A percentile compares a stretch with the other conserved stretches of the same genome.
These are phyloP conservation scores for Pythium dissotocum DNA, from an alignment of 352 stramenopile species.

Conservation along the genomic window DNA sequence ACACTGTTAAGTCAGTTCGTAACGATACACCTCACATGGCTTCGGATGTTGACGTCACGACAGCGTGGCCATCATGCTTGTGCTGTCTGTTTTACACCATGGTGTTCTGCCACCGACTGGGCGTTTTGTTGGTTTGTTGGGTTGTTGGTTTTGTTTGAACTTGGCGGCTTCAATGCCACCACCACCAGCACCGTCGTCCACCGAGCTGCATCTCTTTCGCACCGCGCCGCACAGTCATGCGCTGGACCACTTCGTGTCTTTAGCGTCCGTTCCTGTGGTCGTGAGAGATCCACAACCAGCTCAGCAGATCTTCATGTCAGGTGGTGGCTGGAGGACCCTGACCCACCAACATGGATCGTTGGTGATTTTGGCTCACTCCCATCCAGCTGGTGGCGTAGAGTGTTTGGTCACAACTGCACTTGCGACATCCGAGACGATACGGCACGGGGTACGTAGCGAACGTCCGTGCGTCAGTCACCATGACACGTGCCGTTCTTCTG, in stretches of 20 bases:
- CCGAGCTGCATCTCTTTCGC: constrained; percentile 25
- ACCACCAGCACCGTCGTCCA: background rate
- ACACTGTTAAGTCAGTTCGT: background rate
- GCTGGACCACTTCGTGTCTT: constrained; percentile 20
- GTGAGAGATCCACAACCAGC: background rate
- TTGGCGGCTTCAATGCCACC: background rate
- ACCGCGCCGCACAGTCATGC: constrained; percentile 16
- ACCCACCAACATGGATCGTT: no score
- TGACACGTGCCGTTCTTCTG: constrained; percentile 2
- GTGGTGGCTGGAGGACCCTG: no score
- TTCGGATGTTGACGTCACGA: background rate
- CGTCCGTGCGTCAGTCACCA: constrained; percentile 1
- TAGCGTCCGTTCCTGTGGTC: background rate
- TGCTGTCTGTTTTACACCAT: background rate
- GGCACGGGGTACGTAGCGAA: background rate
- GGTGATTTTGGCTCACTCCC: constrained; percentile 4
- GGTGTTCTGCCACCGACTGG: background rate
- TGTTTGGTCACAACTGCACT: background rate
- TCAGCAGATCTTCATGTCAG: no score
- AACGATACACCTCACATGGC: background rate
- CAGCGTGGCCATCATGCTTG: background rate
- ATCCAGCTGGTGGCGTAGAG: constrained; percentile 15
- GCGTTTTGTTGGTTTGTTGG: no score
- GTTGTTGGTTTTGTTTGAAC: no score
- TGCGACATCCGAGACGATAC: constrained; percentile 12